Percentiles rank a stretch among this genome's conserved stretches.
Conservation (phyloP, 768 basidiomycete genomes). For the Boletus rubescentipes region DNA sequence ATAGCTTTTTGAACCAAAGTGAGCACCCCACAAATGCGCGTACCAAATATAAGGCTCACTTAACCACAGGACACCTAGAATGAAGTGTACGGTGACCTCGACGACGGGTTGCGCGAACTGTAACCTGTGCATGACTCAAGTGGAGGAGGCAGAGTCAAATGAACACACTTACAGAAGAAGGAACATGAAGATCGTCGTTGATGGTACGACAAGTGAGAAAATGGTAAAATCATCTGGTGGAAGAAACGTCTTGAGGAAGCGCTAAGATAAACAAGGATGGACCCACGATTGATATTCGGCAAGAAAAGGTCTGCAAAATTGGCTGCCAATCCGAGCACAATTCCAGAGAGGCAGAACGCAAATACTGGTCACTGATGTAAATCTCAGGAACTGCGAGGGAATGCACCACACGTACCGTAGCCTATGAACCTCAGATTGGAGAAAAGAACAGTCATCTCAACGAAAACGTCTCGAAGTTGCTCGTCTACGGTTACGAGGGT, state of each 20-base stretch:
- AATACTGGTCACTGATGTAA: slow-evolving; percentile 34
- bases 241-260: background rate
- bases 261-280: background rate
- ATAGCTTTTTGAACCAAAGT: slow-evolving; percentile 47
- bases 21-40: background rate
- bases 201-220: slow-evolving; percentile 64
- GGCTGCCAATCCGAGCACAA: slow-evolving; percentile 66
- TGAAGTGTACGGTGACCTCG: slow-evolving; percentile 54
- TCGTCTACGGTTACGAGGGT: slow-evolving; percentile 7
- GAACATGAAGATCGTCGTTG: slow-evolving; percentile 62
- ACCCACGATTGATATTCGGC: slow-evolving; percentile 61
- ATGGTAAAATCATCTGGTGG: slow-evolving; percentile 65
- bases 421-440: slow-evolving; percentile 51
- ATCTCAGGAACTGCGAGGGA: slow-evolving; percentile 3
- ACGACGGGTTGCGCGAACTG: slow-evolving; percentile 69
- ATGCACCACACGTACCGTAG: slow-evolving; percentile 42
- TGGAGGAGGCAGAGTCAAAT: background rate
- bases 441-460: slow-evolving; percentile 60
- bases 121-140: slow-evolving; percentile 40
- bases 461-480: slow-evolving; percentile 3
- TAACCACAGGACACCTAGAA: slow-evolving; percentile 67
- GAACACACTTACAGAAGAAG: slow-evolving; percentile 49
- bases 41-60: slow-evolving; percentile 41
- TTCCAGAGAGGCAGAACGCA: slow-evolving; percentile 40
- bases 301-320: slow-evolving; percentile 70